Percentiles rank a stretch among this genome's conserved stretches.
Evolutionary conservation across 148 eudicot species (phyloP).

Genomic region (Rhododendron molle): DNA sequence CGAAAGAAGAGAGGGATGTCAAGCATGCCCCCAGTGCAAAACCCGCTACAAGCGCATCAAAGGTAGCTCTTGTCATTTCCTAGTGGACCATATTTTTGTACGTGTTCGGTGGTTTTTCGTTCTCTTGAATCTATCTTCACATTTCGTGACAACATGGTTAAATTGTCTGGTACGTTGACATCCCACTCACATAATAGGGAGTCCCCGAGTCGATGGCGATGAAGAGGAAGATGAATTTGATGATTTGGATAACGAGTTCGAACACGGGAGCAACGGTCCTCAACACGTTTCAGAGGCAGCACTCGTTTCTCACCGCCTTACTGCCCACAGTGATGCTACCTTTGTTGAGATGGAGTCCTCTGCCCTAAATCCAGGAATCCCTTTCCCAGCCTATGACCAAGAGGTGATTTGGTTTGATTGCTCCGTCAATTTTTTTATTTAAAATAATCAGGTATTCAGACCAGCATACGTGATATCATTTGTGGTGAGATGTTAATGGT

Average conservation of each 20-base stretch:
- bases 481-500: neutral
- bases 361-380: conserved; percentile 9
- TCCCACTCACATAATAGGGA: conserved; percentile 33
- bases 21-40: conserved; percentile 89
- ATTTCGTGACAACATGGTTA: neutral
- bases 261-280: conserved; percentile 34
- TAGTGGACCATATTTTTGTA: neutral
- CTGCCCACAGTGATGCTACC: neutral
- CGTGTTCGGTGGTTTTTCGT: neutral
- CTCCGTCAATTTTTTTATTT: neutral
- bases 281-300: conserved; percentile 38
- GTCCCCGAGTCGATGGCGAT: conserved; percentile 83
- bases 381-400: conserved; percentile 69
- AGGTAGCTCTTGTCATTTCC: conserved; percentile 32
- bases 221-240: conserved; percentile 85
- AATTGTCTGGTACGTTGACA: neutral
- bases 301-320: conserved; percentile 20
- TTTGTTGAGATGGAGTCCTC: neutral
- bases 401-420: conserved; percentile 46
- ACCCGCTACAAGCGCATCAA: conserved; percentile 78
- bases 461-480: neutral
- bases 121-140: neutral
- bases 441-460: neutral
- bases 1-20: conserved; percentile 81
- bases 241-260: conserved; percentile 75